Conservation (phyloP, 345 rosid genomes). For the Camelina neglecta region DNA sequence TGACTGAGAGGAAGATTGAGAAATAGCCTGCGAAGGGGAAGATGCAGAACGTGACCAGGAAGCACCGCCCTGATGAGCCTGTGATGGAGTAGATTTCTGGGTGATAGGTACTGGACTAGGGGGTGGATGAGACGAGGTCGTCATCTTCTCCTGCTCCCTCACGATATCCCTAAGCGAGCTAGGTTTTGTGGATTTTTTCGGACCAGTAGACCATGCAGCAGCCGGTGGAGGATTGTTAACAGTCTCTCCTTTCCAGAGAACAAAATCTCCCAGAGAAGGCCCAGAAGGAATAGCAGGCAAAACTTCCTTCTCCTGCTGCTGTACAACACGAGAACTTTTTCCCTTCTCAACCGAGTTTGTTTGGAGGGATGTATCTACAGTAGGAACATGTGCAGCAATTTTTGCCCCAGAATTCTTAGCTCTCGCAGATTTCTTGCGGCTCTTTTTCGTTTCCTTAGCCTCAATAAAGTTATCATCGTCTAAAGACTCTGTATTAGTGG, state of each 20-base stretch:
- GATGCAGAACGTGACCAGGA: conserved; percentile 65
- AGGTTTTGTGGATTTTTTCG: conserved; percentile 65
- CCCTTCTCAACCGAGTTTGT: conserved; percentile 74
- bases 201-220: conserved; percentile 86
- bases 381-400: conserved; percentile 45
- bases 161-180: conserved; percentile 87
- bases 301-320: conserved; percentile 71
- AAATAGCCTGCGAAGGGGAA: conserved; percentile 65
- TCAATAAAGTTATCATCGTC: conserved; percentile 83
- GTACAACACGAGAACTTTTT: conserved; percentile 62
- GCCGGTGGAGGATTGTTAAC: conserved; percentile 60
- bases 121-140: conserved; percentile 50
- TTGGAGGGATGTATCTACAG: conserved; percentile 56
- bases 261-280: conserved; percentile 97
- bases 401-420: conserved; percentile 67
- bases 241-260: conserved; percentile 82
- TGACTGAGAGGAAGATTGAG: conserved; percentile 59
- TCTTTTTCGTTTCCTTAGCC: conserved; percentile 86
- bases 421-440: conserved; percentile 90
- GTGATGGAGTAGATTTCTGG: conserved; percentile 63
- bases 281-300: conserved; percentile 86
- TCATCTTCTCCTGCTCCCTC: conserved; percentile 88
- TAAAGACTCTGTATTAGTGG: conserved; percentile 45
- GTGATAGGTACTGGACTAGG: conserved; percentile 56
- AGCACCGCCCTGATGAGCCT: conserved; percentile 50